These are phyloP conservation scores for Nakaseomyces delphensis DNA, from an alignment of 1,139 yeast species.

Conservation along the genomic window DNA sequence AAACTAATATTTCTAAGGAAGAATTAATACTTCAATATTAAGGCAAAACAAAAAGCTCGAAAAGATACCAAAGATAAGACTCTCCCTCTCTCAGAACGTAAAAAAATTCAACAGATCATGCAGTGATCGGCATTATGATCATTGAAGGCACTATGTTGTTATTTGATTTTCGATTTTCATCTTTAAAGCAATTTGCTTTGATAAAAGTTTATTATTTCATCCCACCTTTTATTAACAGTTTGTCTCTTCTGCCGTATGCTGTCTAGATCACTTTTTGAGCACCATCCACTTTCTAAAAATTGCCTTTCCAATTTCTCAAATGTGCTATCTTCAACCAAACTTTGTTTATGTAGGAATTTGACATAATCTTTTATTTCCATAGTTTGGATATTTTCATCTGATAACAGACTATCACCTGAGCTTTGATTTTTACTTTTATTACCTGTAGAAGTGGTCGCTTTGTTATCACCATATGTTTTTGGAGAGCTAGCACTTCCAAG, in stretches of 20 bases:
- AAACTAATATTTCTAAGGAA: neutral
- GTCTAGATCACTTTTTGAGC: conserved; percentile 5
- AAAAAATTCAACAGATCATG: too few relatives aligned
- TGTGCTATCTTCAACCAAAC: conserved; percentile 6
- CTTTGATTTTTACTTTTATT: neutral
- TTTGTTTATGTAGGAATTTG: conserved; percentile 4
- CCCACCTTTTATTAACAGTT: conserved; percentile 8
- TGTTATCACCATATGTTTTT: neutral
- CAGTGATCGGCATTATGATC: too few relatives aligned
- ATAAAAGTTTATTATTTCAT: conserved; percentile 7
- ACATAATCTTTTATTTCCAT: conserved; percentile 6
- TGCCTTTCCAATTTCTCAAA: conserved; percentile 6
- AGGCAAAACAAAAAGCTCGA: neutral
- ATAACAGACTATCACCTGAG: neutral
- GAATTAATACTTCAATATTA: neutral
- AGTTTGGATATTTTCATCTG: neutral
- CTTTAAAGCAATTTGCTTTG: conserved; percentile 4
- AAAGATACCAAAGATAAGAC: neutral
- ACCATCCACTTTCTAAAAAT: conserved; percentile 7
- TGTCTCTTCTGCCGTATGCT: conserved; percentile 6
- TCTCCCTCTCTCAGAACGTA: too few relatives aligned
- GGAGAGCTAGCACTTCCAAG: neutral
- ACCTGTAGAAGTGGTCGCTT: neutral
- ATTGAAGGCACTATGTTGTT: neutral
- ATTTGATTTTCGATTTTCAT: neutral